Evolutionary conservation across 495 filamentous ascomycete species (phyloP).

Genomic region (Neurospora sp.): DNA sequence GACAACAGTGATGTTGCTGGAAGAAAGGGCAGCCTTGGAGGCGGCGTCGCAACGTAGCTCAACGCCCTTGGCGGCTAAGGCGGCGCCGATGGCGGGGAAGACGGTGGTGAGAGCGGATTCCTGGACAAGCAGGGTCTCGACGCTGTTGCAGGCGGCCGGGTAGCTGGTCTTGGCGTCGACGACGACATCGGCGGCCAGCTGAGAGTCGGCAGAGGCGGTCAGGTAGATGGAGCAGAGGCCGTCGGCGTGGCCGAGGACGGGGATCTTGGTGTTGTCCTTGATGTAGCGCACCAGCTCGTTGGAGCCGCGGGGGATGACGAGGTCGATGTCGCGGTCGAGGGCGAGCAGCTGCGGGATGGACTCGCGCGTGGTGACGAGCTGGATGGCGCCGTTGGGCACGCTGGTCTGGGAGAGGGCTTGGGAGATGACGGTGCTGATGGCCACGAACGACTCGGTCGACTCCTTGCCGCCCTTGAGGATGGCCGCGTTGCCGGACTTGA

Average conservation of each 20-base stretch:
- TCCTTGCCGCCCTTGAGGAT: conserved; percentile 98
- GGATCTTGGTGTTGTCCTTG: conserved; percentile 84
- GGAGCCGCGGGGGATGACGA: conserved; percentile 87
- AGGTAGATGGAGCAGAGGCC: conserved; percentile 89
- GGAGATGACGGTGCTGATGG: conserved; percentile 80
- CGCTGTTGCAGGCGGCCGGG: conserved; percentile 88
- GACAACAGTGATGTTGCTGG: too few relatives aligned
- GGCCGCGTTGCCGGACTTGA: conserved; percentile 95
- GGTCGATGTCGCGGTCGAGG: conserved; percentile 78
- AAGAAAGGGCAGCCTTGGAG: conserved; percentile 41
- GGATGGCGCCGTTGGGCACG: conserved; percentile 78
- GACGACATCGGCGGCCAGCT: conserved; percentile 65
- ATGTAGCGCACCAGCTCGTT: conserved; percentile 89
- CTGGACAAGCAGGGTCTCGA: conserved; percentile 85
- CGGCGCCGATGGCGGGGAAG: conserved; percentile 61
- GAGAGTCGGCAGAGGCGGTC: conserved; percentile 61
- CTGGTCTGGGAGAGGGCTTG: conserved; percentile 61
- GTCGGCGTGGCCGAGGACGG: conserved; percentile 93
- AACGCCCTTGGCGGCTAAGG: conserved; percentile 67
- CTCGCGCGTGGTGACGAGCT: conserved; percentile 87
- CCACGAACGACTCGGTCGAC: conserved; percentile 82
- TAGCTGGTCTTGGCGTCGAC: conserved; percentile 91
- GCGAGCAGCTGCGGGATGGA: conserved; percentile 74
- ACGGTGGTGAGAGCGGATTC: conserved; percentile 53
- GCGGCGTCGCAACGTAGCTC: conserved; percentile 69